These are phyloP conservation scores for Kodamaea suecica DNA, from an alignment of 1,139 yeast genomes.

Conservation along the genomic window DNA sequence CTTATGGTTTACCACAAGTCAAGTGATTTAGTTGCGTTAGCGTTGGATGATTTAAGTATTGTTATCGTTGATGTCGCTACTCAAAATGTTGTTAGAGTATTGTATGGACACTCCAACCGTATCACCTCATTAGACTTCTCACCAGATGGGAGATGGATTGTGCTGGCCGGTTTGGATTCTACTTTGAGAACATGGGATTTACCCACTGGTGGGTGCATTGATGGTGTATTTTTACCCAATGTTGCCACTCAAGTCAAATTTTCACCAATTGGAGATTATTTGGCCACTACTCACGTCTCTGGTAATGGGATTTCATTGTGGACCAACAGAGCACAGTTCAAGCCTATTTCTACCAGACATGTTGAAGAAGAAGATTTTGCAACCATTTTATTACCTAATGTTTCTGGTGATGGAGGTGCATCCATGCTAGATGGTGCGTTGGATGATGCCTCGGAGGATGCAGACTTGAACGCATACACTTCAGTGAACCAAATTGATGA, in stretches of 20 bases:
- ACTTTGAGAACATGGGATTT: constrained; percentile 97
- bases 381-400: constrained; percentile 62
- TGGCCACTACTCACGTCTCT: constrained; percentile 90
- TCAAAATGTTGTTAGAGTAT: constrained; percentile 76
- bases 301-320: constrained; percentile 90
- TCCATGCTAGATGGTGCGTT: constrained; percentile 77
- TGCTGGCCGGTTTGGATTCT: constrained; percentile 78
- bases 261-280: constrained; percentile 84
- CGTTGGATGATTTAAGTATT: constrained; percentile 82
- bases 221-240: constrained; percentile 74
- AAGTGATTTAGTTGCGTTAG: constrained; percentile 81
- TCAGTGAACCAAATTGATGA: constrained; percentile 66
- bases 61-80: constrained; percentile 81
- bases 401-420: constrained; percentile 80
- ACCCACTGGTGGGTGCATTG: constrained; percentile 96
- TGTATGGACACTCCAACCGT: constrained; percentile 88
- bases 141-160: constrained; percentile 95
- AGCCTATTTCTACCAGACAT: constrained; percentile 68
- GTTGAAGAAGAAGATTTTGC: constrained; percentile 72
- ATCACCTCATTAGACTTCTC: constrained; percentile 88
- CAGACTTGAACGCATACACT: constrained; percentile 37
- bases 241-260: constrained; percentile 80
- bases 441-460: constrained; percentile 34
- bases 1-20: constrained; percentile 71
- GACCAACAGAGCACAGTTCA: constrained; percentile 89